These are phyloP conservation scores for Uronychia setigera DNA, from an alignment of 73 alveolate species.

Conservation along the genomic window DNA sequence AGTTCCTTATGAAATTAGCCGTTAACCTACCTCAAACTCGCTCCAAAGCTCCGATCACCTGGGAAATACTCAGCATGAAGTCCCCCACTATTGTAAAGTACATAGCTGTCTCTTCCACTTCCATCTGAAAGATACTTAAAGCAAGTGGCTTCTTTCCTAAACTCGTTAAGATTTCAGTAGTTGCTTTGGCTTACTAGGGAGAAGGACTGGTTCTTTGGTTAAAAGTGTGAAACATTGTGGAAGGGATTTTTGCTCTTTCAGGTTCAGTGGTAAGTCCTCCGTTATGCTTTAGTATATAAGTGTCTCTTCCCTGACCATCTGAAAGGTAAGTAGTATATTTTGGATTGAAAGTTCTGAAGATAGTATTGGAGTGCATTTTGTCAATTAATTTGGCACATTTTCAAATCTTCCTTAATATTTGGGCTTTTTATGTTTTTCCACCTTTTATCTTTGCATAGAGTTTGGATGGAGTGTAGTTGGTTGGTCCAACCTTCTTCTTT, in stretches of 20 bases:
- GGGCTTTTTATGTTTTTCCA: too few species aligned
- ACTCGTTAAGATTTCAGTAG: too few species aligned
- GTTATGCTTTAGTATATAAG: slow-evolving; percentile 43
- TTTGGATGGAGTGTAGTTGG: slow-evolving; percentile 5
- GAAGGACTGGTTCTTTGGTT: slow-evolving; percentile 12
- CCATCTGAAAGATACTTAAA: slow-evolving; percentile 67
- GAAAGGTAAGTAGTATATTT: slow-evolving; percentile 51
- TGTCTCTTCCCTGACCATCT: slow-evolving; percentile 71
- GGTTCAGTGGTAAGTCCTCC: slow-evolving; percentile 49
- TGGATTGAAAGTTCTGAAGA: slow-evolving; percentile 20
- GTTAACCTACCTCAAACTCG: not conserved
- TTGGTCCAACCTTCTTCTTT: slow-evolving; percentile 12
- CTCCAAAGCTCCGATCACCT: slow-evolving; percentile 5
- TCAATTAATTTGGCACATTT: too few species aligned
- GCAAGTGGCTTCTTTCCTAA: slow-evolving; percentile 39
- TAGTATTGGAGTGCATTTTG: not conserved
- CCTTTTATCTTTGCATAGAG: not conserved
- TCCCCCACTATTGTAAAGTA: slow-evolving; percentile 67
- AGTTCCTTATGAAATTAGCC: not conserved
- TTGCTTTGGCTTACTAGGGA: slow-evolving; percentile 22
- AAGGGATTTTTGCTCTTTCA: not conserved
- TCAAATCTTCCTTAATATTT: too few species aligned
- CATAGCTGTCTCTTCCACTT: slow-evolving; percentile 70
- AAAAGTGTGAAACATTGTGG: slow-evolving; percentile 28
- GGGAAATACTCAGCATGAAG: slow-evolving; percentile 35